phyloP scores from a whole-genome alignment of 352 stramenopile genomes.

The Phytophthora fragariaefolia region DNA sequence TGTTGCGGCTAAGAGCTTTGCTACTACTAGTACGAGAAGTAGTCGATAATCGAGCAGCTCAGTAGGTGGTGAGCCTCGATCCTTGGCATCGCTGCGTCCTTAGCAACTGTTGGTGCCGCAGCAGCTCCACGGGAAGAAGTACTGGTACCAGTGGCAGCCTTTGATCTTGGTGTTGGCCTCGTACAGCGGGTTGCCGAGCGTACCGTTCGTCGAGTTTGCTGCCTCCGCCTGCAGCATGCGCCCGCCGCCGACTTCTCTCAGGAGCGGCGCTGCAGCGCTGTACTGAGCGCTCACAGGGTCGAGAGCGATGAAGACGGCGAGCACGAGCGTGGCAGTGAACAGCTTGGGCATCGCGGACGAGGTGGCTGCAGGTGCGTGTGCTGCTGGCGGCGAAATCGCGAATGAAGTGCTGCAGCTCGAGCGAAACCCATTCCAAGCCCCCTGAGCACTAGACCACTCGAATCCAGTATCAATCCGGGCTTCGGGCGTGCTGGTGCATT shows the following conservation, averaged over 20 bases:
- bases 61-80: background rate
- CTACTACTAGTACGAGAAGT: background rate
- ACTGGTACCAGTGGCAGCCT: slow-evolving; percentile 30
- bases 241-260: background rate
- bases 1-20: too few relatives aligned
- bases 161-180: slow-evolving; percentile 29
- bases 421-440: background rate
- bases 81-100: background rate
- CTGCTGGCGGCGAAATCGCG: slow-evolving; percentile 15
- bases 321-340: slow-evolving; percentile 8
- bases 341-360: slow-evolving; percentile 31
- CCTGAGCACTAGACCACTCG: background rate
- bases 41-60: too few relatives aligned
- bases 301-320: slow-evolving; percentile 12
- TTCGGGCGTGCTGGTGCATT: background rate
- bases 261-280: slow-evolving; percentile 2
- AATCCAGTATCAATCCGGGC: background rate
- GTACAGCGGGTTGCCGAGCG: slow-evolving; percentile 19
- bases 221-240: slow-evolving; percentile 18
- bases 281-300: slow-evolving; percentile 8
- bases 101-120: slow-evolving; percentile 36
- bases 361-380: slow-evolving; percentile 10
- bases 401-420: slow-evolving; percentile 19
- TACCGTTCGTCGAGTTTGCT: slow-evolving; percentile 2
- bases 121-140: slow-evolving; percentile 33